Evolutionary conservation across 768 basidiomycete genomes (phyloP).

Genomic region (Leccinellum luteum): DNA sequence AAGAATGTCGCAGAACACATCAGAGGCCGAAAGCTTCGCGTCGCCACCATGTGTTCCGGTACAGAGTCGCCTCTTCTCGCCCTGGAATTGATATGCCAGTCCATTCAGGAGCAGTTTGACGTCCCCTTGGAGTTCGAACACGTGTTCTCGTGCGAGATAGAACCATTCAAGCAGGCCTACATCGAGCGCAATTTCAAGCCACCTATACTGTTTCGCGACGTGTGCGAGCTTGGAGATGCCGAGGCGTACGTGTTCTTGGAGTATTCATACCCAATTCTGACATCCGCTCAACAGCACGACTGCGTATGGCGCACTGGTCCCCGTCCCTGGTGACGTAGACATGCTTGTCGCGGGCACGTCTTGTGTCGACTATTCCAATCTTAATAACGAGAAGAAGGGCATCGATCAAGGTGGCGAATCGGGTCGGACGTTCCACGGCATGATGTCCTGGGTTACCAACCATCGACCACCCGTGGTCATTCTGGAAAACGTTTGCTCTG

Average conservation of each 20-base stretch:
- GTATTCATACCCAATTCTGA: neutral
- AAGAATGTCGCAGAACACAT: slow-evolving; percentile 63
- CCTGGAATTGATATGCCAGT: slow-evolving; percentile 76
- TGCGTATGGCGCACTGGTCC: slow-evolving; percentile 82
- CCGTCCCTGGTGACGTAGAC: slow-evolving; percentile 89
- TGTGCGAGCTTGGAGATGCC: slow-evolving; percentile 78
- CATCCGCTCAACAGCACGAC: slow-evolving; percentile 59
- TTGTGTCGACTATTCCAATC: slow-evolving; percentile 95
- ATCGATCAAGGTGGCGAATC: slow-evolving; percentile 91
- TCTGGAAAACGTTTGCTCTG: slow-evolving; percentile 89
- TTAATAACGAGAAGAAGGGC: slow-evolving; percentile 89
- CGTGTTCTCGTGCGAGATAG: slow-evolving; percentile 96
- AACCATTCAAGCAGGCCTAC: slow-evolving; percentile 96
- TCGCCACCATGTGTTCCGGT: slow-evolving; percentile 97
- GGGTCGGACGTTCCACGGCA: slow-evolving; percentile 89
- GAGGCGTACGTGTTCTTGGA: slow-evolving; percentile 59
- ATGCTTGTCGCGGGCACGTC: slow-evolving; percentile 92
- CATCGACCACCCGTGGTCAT: slow-evolving; percentile 91
- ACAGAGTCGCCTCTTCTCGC: slow-evolving; percentile 94
- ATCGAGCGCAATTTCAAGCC: slow-evolving; percentile 96
- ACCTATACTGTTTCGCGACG: slow-evolving; percentile 89
- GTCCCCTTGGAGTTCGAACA: slow-evolving; percentile 76
- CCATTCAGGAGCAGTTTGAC: slow-evolving; percentile 65
- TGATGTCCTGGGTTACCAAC: slow-evolving; percentile 88
- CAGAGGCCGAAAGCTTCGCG: slow-evolving; percentile 78